phyloP scores from a whole-genome alignment of 2,329 filamentous ascomycete species.

The Pochonia chlamydosporia region DNA sequence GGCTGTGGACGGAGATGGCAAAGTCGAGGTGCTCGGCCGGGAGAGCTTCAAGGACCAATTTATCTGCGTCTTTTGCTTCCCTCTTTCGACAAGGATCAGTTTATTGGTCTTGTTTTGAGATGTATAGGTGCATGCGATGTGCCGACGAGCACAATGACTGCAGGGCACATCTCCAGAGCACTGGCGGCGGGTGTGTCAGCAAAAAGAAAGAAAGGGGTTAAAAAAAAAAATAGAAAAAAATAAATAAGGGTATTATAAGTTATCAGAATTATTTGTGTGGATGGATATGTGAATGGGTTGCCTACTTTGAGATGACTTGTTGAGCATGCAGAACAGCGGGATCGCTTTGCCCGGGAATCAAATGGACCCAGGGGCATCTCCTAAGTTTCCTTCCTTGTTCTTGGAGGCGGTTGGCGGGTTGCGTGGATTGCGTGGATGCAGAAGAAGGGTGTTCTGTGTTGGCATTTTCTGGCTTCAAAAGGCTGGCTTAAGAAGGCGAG shows the following conservation, averaged over 20 bases:
- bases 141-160: conserved; percentile 20
- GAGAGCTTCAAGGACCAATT: neutral
- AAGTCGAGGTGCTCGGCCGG: too few species aligned
- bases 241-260: too few species aligned
- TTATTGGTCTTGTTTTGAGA: neutral
- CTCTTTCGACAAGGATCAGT: conserved; percentile 18
- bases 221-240: too few species aligned
- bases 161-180: conserved; percentile 28
- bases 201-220: too few species aligned
- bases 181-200: conserved; percentile 6
- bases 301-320: conserved; percentile 27
- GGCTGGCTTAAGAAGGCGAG: too few species aligned
- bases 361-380: conserved; percentile 14
- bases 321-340: conserved; percentile 23
- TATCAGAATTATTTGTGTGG: conserved; percentile 4
- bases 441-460: too few species aligned
- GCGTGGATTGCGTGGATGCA: too few species aligned
- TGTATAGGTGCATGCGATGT: conserved; percentile 17
- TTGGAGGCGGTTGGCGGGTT: neutral
- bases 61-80: conserved; percentile 7
- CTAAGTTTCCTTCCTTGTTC: too few species aligned
- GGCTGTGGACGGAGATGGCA: too few species aligned
- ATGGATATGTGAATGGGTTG: neutral
- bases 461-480: too few species aligned
- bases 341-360: conserved; percentile 24